Percentiles rank a stretch among this genome's conserved stretches.
These are phyloP conservation scores for Trametes sp. DNA, from an alignment of 1,284 basidiomycete species.

Conservation along the genomic window DNA sequence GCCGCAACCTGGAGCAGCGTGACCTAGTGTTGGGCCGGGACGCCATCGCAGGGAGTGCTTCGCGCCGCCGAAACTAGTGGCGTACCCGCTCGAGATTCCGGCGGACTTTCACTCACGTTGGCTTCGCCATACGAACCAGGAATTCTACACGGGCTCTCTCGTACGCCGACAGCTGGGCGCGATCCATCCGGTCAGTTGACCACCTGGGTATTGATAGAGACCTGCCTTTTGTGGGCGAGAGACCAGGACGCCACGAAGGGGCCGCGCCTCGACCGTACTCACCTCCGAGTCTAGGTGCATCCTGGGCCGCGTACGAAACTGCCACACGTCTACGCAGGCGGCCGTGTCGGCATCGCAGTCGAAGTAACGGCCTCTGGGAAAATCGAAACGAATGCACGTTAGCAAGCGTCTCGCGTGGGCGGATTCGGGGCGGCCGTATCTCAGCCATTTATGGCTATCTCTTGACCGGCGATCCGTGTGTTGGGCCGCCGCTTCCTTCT, in stretches of 20 bases:
- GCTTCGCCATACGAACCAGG: constrained; percentile 1
- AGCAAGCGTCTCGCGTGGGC: too few species aligned
- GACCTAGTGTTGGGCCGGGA: neutral
- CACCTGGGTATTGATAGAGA: constrained; percentile 2
- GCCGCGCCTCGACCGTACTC: constrained; percentile 10
- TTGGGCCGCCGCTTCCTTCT: constrained; percentile 1
- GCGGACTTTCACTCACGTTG: neutral
- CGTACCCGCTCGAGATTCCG: too few species aligned
- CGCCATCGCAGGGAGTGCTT: neutral
- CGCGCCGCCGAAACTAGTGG: neutral
- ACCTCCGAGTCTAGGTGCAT: constrained; percentile 4
- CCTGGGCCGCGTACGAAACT: neutral
- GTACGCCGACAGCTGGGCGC: neutral
- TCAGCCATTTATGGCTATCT: neutral
- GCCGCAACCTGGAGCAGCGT: neutral
- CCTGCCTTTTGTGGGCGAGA: neutral
- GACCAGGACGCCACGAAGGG: constrained; percentile 13
- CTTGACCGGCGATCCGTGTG: neutral
- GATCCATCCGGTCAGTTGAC: constrained; percentile 13
- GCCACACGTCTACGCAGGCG: neutral
- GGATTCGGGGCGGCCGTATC: constrained; percentile 2
- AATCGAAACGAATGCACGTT: neutral
- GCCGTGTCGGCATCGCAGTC: neutral
- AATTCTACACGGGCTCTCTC: neutral
- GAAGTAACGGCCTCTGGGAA: neutral